phyloP scores from a whole-genome alignment of 2,329 filamentous ascomycete species.

The Neofusicoccum parvum region DNA sequence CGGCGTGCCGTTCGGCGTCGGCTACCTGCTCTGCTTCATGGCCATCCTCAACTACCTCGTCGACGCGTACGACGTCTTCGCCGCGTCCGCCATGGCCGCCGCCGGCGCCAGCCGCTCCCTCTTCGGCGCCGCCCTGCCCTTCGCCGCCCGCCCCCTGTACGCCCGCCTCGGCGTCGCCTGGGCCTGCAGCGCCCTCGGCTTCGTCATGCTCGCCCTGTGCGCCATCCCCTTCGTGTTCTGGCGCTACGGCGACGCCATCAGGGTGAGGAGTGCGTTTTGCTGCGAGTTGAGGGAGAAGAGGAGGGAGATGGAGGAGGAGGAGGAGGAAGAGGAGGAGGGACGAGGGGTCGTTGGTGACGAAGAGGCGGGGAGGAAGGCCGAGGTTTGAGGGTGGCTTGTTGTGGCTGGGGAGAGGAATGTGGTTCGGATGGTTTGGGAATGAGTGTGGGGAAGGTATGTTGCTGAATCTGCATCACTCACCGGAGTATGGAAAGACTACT shows the following conservation, averaged over 20 bases:
- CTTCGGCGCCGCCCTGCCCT: conserved; percentile 67
- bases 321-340: conserved; percentile 22
- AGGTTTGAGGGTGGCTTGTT: neutral
- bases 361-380: neutral
- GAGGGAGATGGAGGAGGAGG: conserved; percentile 30
- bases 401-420: too few species aligned
- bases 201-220: conserved; percentile 52
- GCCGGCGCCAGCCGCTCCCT: conserved; percentile 78
- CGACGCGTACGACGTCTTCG: conserved; percentile 71
- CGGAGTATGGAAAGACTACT: too few species aligned
- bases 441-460: too few species aligned
- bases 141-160: conserved; percentile 62
- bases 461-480: too few species aligned
- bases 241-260: conserved; percentile 56
- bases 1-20: conserved; percentile 48
- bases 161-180: conserved; percentile 68
- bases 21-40: conserved; percentile 55
- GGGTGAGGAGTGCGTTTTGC: conserved; percentile 63
- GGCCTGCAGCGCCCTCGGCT: conserved; percentile 57
- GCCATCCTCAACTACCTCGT: conserved; percentile 62
- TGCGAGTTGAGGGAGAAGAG: conserved; percentile 55
- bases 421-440: too few species aligned
- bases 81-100: conserved; percentile 77
- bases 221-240: conserved; percentile 63
- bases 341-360: neutral